Conservation (phyloP, 2,329 filamentous ascomycete species). For the Penicillium hordei region DNA sequence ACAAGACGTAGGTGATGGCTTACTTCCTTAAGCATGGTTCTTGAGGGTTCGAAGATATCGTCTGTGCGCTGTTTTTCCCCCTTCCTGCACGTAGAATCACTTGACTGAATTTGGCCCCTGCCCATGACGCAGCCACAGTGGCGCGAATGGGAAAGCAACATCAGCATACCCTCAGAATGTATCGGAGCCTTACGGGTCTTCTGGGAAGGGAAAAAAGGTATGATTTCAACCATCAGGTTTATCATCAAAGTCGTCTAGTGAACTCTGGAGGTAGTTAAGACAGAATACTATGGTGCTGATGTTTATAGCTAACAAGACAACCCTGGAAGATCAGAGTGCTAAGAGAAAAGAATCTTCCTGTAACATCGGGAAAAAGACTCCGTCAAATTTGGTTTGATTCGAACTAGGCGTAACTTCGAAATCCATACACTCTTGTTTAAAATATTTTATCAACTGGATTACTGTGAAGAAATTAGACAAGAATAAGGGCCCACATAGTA, state of each 20-base stretch:
- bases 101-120: conserved; percentile 17
- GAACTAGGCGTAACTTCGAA: not conserved
- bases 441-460: not conserved
- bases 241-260: not conserved
- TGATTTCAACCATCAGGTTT: not conserved
- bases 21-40: not conserved
- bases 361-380: conserved; percentile 19
- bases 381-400: not conserved
- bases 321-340: not conserved
- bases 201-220: not conserved
- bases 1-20: not conserved
- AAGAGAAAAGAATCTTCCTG: conserved; percentile 6
- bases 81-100: conserved; percentile 11
- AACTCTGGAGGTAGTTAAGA: not conserved
- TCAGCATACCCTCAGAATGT: not conserved
- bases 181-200: not conserved
- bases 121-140: conserved; percentile 17
- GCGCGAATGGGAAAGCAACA: not conserved
- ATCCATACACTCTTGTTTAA: not conserved
- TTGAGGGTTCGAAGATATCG: conserved; percentile 6
- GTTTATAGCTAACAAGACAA: not conserved
- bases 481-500: not conserved
- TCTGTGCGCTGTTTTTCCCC: conserved; percentile 12
- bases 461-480: not conserved
- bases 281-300: not conserved